phyloP scores from a whole-genome alignment of 768 basidiomycete species.

The Arthromyces matolae region DNA sequence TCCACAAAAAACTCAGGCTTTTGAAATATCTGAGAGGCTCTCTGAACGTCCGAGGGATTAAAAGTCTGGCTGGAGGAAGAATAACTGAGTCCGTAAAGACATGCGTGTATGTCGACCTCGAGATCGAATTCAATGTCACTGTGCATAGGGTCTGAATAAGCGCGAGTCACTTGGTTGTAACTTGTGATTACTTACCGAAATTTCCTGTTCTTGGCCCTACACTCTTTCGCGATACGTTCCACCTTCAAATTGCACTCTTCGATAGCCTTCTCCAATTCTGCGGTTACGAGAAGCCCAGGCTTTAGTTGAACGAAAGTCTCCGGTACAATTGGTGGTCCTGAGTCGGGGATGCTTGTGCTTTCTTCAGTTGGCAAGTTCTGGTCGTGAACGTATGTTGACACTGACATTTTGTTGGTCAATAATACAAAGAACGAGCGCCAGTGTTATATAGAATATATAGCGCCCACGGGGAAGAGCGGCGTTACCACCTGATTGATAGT shows the following conservation, averaged over 20 bases:
- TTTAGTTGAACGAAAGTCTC: slow-evolving; percentile 30
- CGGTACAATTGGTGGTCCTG: no score
- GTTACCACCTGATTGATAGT: no score
- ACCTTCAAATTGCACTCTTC: slow-evolving; percentile 45
- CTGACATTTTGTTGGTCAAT: no score
- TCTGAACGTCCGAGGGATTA: slow-evolving; percentile 37
- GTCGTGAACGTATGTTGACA: no score
- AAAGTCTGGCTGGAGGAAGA: slow-evolving; percentile 17
- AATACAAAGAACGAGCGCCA: no score
- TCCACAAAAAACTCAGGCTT: slow-evolving; percentile 47
- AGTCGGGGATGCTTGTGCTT: no score
- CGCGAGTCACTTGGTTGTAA: not conserved
- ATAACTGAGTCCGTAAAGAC: slow-evolving; percentile 39
- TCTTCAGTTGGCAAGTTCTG: no score
- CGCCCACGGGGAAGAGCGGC: no score
- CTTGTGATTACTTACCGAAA: slow-evolving; percentile 48
- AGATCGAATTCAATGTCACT: slow-evolving; percentile 59
- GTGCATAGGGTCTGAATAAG: not conserved
- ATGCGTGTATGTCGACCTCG: slow-evolving; percentile 46
- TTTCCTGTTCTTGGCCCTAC: slow-evolving; percentile 42
- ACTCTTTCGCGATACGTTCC: slow-evolving; percentile 42
- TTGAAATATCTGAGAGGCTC: slow-evolving; percentile 49
- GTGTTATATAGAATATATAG: no score
- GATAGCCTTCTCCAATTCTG: slow-evolving; percentile 47
- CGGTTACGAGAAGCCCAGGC: slow-evolving; percentile 44